These are phyloP conservation scores for Phyllosticta citriasiana DNA, from an alignment of 2,329 filamentous ascomycete species.

Conservation along the genomic window DNA sequence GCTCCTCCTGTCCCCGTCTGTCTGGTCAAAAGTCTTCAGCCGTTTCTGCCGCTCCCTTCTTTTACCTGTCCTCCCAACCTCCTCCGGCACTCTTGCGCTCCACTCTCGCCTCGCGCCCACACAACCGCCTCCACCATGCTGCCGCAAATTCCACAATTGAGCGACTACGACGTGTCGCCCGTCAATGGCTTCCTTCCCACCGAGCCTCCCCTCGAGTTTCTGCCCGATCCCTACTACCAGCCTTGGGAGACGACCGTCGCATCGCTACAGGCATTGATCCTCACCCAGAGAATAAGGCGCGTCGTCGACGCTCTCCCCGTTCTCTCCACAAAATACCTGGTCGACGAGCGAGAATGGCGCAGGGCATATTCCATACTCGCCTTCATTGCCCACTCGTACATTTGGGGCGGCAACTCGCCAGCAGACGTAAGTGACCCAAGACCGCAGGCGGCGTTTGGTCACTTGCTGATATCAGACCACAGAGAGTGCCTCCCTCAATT, in stretches of 20 bases:
- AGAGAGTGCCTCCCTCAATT: conserved; percentile 66
- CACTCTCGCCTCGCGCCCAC: not conserved
- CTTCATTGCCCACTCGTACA: conserved; percentile 75
- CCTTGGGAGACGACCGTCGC: conserved; percentile 83
- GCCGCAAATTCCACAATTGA: conserved; percentile 8
- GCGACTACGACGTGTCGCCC: conserved; percentile 18
- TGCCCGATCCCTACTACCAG: conserved; percentile 86
- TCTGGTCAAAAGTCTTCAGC: not conserved
- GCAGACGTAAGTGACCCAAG: conserved; percentile 48
- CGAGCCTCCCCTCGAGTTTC: conserved; percentile 64
- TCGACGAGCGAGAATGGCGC: conserved; percentile 82
- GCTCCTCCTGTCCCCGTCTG: not conserved
- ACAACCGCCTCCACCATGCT: conserved; percentile 1
- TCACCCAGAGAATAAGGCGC: conserved; percentile 72
- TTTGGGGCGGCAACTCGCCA: conserved; percentile 75
- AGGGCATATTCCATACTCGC: conserved; percentile 70
- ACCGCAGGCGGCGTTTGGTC: not conserved
- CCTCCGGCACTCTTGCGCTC: not conserved
- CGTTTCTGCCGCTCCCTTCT: not conserved
- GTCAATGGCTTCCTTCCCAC: conserved; percentile 81
- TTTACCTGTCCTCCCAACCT: not conserved
- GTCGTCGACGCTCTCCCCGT: conserved; percentile 74
- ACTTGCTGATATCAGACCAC: conserved; percentile 2
- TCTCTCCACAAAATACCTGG: conserved; percentile 71
- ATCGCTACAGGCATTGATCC: conserved; percentile 77